Base-by-base conservation (phyloP, 2,329 filamentous ascomycete species). In the Colletotrichum liriopes region DNA sequence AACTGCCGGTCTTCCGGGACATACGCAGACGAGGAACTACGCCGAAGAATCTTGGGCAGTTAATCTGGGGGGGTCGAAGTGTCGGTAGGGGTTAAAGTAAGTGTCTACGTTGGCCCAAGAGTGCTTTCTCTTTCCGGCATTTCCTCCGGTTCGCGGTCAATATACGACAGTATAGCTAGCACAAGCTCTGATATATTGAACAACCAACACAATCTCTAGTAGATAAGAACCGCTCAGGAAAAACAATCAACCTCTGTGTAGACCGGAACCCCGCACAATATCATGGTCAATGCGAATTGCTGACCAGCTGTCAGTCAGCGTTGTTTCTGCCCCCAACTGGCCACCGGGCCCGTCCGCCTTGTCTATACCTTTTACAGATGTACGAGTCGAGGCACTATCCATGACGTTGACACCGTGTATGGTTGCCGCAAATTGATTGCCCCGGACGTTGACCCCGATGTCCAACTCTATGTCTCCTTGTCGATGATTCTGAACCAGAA, bases 211-310 rank as follows among this genome's bases (percentile, higher is more conserved):
- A 12, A 23, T n/a, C 41, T 63, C 32, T n/a, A 37, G 49, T 29
- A 51, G 37, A 52, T 8, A 63, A 32, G 26, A n/a, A 12, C 9
- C 35, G 8, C 14, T 39, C 43, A 5, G 8, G 5, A 18, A 2
- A n/a, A 29, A 41, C 2, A 11, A 20, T n/a, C 16, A 7, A 14
- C 23, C 9, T 20, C 41, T 16, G 12, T 18, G 23, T 60, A 23
- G 23, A 37, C 9, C 16, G 37, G 26, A 52, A 41, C 47, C 35
- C 47, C 47, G 43, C 29, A 47, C 26, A 52, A 29, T 52, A 52
- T 63, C 47, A 41, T n/a, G 60, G 32, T 52, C 60, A 63, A 63
- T 63, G 60, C 47, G 20, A 23, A 7, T 14, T n/a, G 35, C 37
- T 63, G 18, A 41, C 60, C 29, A 49, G 35, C 18, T 26, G 60